Evolutionary conservation across 306 rosid genomes (phyloP).

Genomic region (Vigna trinervia): DNA sequence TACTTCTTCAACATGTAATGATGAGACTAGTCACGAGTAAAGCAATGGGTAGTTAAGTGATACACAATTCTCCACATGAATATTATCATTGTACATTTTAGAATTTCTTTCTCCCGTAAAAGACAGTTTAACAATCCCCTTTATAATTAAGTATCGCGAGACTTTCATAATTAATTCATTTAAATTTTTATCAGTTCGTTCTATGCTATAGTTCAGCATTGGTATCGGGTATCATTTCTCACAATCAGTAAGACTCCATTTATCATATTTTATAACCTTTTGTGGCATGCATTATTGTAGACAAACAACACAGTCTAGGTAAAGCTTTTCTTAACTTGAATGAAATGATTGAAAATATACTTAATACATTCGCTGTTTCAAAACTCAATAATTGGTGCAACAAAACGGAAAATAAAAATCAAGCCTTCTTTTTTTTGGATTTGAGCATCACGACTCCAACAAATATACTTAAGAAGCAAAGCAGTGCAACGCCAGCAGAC

Average conservation of each 20-base stretch:
- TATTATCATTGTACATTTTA: no score
- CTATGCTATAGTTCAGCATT: no score
- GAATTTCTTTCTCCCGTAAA: no score
- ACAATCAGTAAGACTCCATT: not conserved
- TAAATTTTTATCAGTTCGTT: no score
- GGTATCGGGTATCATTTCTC: not conserved
- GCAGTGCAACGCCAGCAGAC: constrained; percentile 73
- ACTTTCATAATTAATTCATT: no score
- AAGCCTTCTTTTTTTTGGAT: constrained; percentile 89
- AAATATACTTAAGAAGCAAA: constrained; percentile 77
- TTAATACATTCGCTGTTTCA: constrained; percentile 7
- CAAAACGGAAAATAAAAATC: constrained; percentile 29
- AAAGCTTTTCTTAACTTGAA: not conserved
- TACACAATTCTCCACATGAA: no score
- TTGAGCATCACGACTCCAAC: constrained; percentile 90
- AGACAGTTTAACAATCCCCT: no score
- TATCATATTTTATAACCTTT: not conserved
- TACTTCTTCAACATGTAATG: no score
- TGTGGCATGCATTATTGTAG: not conserved
- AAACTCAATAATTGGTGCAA: constrained; percentile 17
- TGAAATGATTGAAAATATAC: constrained; percentile 8
- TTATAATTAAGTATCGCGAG: no score
- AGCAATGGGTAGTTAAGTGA: no score
- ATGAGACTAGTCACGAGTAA: no score
- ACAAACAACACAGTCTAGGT: not conserved